Conservation (phyloP, 805 yeast genomes). For the Ogataea trehaloabstinens region DNA sequence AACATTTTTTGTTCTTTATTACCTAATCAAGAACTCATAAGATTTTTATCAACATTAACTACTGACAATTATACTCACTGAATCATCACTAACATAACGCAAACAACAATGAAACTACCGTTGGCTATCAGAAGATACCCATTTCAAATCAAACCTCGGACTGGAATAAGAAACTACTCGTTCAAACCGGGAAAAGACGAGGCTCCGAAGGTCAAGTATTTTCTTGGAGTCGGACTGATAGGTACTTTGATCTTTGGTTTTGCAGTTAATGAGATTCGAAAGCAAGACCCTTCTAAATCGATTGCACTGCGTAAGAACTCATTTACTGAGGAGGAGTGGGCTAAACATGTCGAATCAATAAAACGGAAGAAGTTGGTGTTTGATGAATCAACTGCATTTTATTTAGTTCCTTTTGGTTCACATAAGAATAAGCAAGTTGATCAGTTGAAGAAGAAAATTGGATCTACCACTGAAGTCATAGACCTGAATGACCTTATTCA, state of each 20-base stretch:
- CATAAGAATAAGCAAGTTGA: conserved; percentile 15
- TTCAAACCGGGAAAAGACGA: conserved; percentile 20
- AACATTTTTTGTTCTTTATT: no score
- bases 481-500: conserved; percentile 52
- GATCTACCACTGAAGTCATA: conserved; percentile 36
- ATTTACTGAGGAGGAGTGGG: conserved; percentile 50
- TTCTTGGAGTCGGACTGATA: conserved; percentile 41
- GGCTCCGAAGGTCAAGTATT: conserved; percentile 39
- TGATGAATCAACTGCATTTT: conserved; percentile 23
- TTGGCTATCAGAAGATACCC: no score
- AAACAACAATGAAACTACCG: no score
- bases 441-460: conserved; percentile 12
- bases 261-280: conserved; percentile 30
- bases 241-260: conserved; percentile 42
- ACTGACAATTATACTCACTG: no score
- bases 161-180: conserved; percentile 7
- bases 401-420: conserved; percentile 28
- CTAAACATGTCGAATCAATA: conserved; percentile 33
- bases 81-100: no score
- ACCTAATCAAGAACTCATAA: no score
- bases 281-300: conserved; percentile 30
- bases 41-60: no score
- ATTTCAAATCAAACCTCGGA: no score
- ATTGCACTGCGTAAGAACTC: conserved; percentile 35
- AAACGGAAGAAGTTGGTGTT: conserved; percentile 31